Base-by-base conservation (phyloP, 176 grass and related monocot genomes). In the Cenchrus fungigraminus region DNA sequence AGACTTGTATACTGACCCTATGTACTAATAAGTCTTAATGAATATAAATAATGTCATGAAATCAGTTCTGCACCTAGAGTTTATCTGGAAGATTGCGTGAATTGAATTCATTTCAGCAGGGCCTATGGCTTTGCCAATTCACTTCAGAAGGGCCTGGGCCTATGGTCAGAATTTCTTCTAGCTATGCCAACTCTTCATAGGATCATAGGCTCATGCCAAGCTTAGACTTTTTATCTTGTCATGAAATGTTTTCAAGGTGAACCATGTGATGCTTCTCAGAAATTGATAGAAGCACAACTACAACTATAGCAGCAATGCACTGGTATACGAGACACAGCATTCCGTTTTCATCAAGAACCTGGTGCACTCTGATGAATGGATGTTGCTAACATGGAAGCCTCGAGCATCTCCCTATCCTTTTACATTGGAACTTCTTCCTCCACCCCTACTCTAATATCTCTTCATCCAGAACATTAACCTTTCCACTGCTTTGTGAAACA, bases 341-440 rank as follows among this genome's bases (percentile, higher is more conserved):
- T 67, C 11, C 71, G n/a, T 58, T 68, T 77, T 59, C 10, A 32
- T 49, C 32, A 76, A 42, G 82, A 74, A 65, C 12, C 63, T 68
- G 25, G 8, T 40, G 17, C 3, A 17, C 49, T 81, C 25, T 8
- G 17, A 57, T 58, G 1, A 12, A 45, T 9, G 7, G 9, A 7
- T 56, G 20, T 44, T 71, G 79, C 20, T 71, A 57, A 58, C 13
- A 44, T 56, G 49, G 51, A 69, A 46, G 73, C 3, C 34, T 15
- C 16, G 20, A 20, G 9, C 25, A 42, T 65, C 52, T 43, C 19
- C 19, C 32, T 66, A 13, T 67, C 32, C 75, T 74, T 83, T 74
- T 71, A 28, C 14, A 43, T 16, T 66, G 31, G 20, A 76, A 55
- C 50, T 72, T 10, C 3, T 57, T 58, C 44, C 44, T 45, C 44